Evolutionary conservation across 139 green algal genomes (phyloP), one percentile per base, ranked within the genome.

Genomic region (Chlamydomonas sp.): DNA sequence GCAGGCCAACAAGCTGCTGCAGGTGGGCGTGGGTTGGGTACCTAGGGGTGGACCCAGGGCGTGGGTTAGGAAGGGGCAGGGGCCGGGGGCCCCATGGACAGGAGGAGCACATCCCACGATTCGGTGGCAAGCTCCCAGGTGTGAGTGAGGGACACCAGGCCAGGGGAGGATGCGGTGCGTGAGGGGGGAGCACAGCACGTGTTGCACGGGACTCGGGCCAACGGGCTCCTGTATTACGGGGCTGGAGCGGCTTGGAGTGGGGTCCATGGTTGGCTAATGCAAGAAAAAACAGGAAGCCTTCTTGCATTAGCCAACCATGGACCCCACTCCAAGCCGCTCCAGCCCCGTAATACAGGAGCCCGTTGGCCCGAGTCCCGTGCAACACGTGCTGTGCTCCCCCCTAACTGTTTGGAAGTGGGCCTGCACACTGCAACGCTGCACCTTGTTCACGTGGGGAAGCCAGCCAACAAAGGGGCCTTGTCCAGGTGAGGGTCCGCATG

Each of bases 1-100:
- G 49, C 14, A 81, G 63, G 83, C 83, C 5, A 64, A 81, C 63
- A 66, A 88, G 83, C 73, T 88, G 63, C 73, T 88, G 59, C 62
- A 88, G 73, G 83, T 75, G 79, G 0, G 79, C 12, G 62, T 9
- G n/a, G n/a, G 20, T 2, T 2, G 61, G 1, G 59, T n/a, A 14
- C 15, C 16, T 4, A 20, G 1, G 12, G 58, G 15, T 15, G 77
- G 2, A 71, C 66, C 66, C 9, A 10, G 15, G 58, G 77, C 10
- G 16, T 67, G 7, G 58, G 7, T 4, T 58, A 2, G 20, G 5
- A 15, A 16, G 79, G 10, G 14, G 63, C 5, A 16, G 62, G 18
- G 62, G 20, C 6, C 15, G 14, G 17, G 60, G 61, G 17, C 15
- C 10, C 66, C 9, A 71, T 71, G 66, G 10, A 18, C 66, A 71